Percentiles rank a stretch among this genome's conserved stretches.
Evolutionary conservation across 2,329 filamentous ascomycete genomes (phyloP).

Genomic region (Claviceps sorghi): DNA sequence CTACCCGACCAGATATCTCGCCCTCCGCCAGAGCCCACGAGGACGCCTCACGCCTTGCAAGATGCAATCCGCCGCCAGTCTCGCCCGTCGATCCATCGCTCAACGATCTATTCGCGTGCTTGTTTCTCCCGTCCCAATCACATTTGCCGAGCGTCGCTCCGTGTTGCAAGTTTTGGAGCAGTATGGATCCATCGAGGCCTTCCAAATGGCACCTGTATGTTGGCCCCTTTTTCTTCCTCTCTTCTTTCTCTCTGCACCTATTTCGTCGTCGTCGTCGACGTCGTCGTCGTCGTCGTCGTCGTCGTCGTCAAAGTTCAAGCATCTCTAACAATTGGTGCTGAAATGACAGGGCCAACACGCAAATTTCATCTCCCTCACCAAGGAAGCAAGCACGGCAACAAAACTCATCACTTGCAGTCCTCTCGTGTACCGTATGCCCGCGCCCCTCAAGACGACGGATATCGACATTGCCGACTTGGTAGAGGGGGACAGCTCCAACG

Average conservation of each 20-base stretch:
- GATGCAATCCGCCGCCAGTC: slow-evolving; percentile 7
- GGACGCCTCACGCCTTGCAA: neutral
- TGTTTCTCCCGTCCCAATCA: slow-evolving; percentile 36
- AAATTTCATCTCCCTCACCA: slow-evolving; percentile 36
- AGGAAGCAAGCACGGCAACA: slow-evolving; percentile 22
- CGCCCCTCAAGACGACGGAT: slow-evolving; percentile 13
- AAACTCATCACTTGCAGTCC: slow-evolving; percentile 31
- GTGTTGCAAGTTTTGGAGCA: slow-evolving; percentile 37
- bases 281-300: no score
- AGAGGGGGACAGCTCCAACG: slow-evolving; percentile 8
- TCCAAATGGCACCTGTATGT: slow-evolving; percentile 24
- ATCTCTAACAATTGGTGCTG: neutral
- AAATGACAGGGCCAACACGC: slow-evolving; percentile 27
- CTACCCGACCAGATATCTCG: neutral
- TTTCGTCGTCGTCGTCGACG: neutral
- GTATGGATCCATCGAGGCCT: slow-evolving; percentile 35
- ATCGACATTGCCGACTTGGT: slow-evolving; percentile 21
- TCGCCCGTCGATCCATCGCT: slow-evolving; percentile 9
- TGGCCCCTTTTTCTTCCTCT: neutral
- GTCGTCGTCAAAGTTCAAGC: neutral
- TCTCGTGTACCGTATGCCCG: slow-evolving; percentile 28
- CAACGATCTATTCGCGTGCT: slow-evolving; percentile 32
- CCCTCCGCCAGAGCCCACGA: neutral
- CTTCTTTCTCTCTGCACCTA: neutral
- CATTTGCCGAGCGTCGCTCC: slow-evolving; percentile 39